phyloP scores from a whole-genome alignment of 768 basidiomycete genomes.

The Suillus brevipes region DNA sequence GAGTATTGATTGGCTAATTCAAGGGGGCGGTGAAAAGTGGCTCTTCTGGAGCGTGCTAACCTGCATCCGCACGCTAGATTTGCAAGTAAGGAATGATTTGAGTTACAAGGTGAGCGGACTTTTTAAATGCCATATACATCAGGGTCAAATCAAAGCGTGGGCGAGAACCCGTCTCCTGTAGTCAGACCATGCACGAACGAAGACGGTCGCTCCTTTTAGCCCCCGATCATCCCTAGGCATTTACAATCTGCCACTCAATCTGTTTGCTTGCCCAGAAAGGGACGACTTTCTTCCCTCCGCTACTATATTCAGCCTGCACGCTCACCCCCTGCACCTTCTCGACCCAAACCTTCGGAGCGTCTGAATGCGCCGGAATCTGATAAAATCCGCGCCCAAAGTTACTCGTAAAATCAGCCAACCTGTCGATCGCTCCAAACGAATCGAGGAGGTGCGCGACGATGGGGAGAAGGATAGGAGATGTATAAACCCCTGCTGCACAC shows the following conservation, averaged over 20 bases:
- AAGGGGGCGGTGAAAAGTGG: background rate
- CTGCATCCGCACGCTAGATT: background rate
- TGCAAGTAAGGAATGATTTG: background rate
- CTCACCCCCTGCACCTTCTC: slow-evolving; percentile 38
- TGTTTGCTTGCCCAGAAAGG: slow-evolving; percentile 89
- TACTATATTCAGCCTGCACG: slow-evolving; percentile 50
- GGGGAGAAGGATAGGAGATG: slow-evolving; percentile 88
- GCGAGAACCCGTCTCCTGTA: background rate
- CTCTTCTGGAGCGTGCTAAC: background rate
- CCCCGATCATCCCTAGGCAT: slow-evolving; percentile 10
- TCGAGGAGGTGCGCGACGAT: slow-evolving; percentile 87
- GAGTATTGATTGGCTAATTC: background rate
- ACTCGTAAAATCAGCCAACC: slow-evolving; percentile 79
- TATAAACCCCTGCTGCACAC: slow-evolving; percentile 97
- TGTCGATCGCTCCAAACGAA: slow-evolving; percentile 82
- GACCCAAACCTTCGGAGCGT: slow-evolving; percentile 43
- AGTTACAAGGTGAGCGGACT: background rate
- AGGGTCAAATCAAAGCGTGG: background rate
- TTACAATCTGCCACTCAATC: slow-evolving; percentile 66
- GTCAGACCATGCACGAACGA: background rate
- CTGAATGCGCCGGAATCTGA: slow-evolving; percentile 33
- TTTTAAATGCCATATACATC: background rate
- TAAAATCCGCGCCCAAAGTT: slow-evolving; percentile 83
- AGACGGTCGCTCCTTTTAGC: background rate
- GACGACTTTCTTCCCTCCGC: slow-evolving; percentile 53